phyloP scores from a whole-genome alignment of 176 grass and related monocot genomes.

The Secale cereale region DNA sequence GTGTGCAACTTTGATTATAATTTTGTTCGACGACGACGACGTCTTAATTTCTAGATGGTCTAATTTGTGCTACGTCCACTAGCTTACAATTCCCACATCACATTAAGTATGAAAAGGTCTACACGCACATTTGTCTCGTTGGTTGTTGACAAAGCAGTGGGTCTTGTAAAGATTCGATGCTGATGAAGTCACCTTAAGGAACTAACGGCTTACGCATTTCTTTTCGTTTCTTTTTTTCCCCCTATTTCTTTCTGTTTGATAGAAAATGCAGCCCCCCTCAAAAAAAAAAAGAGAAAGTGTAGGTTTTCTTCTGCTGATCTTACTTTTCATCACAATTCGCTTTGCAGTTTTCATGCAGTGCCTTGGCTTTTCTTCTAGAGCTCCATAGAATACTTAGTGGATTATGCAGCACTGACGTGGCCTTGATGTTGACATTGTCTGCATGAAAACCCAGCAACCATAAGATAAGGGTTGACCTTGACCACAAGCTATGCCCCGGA shows the following conservation, averaged over 20 bases:
- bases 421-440: slow-evolving; percentile 38
- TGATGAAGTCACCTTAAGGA: slow-evolving; percentile 6
- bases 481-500: slow-evolving; percentile 28
- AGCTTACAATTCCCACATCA: slow-evolving; percentile 27
- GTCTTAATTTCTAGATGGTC: slow-evolving; percentile 26
- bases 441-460: slow-evolving; percentile 41
- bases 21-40: slow-evolving; percentile 34
- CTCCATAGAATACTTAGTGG: not conserved
- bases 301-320: too few species aligned
- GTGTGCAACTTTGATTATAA: slow-evolving; percentile 17
- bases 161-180: slow-evolving; percentile 21
- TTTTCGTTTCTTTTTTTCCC: not conserved
- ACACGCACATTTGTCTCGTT: slow-evolving; percentile 27
- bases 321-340: not conserved
- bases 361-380: not conserved
- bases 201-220: not conserved
- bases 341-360: not conserved
- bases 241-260: not conserved
- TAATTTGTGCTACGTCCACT: slow-evolving; percentile 22
- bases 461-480: slow-evolving; percentile 53
- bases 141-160: slow-evolving; percentile 15
- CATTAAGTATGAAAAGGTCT: slow-evolving; percentile 27
- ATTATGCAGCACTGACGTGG: slow-evolving; percentile 28
- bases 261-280: too few species aligned
- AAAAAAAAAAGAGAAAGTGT: too few species aligned